Evolutionary conservation across 768 basidiomycete genomes (phyloP), one percentile per base, ranked within the genome.

Genomic region (Phylloporus rhodoxanthus): DNA sequence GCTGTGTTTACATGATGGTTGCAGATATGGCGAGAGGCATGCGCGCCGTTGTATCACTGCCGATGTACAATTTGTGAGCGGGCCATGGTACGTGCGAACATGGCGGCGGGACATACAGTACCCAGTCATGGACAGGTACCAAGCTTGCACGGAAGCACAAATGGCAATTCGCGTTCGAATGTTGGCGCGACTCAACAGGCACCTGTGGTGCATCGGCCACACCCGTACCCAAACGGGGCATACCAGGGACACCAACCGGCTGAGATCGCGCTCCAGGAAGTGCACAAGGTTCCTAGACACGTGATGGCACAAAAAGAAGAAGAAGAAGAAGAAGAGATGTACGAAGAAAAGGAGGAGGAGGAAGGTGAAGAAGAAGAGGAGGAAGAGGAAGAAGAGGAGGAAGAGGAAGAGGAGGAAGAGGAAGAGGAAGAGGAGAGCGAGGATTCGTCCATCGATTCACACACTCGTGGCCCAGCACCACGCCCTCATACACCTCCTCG

Each of bases 1-100:
- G 30, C 26, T 43, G 34, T 49, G 41, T 44, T 57, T 29, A 55
- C n/a, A 5, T 19, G 19, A 25, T 32, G 20, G 8, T 43, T 15
- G 29, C 60, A 87, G 85, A 73, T 79, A 8, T 88, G 86, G 86
- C 74, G 83, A 33, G 85, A 87, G 51, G 86, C 84, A 0, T 86
- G 82, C 62, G 73, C 77, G 4, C 85, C 84, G 0, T 55, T 88
- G 37, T 88, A 82, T 60, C 80, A 84, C 38, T 88, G 86, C 60
- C 75, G 79, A 45, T 87, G 86, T 62, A 71, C 73, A n/a, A 80
- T 87, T 34, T 88, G 86, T 62, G 80, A 85, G 54, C 79, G 87
- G 21, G 80, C 86, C 8, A 75, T 79, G 62, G 64, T 74, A 21
- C 69, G 70, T 42, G 78, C 76, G 5, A 80, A 78, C 50, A 70